Evolutionary conservation across 2,329 filamentous ascomycete species (phyloP).

Genomic region (Bertia moriformis): DNA sequence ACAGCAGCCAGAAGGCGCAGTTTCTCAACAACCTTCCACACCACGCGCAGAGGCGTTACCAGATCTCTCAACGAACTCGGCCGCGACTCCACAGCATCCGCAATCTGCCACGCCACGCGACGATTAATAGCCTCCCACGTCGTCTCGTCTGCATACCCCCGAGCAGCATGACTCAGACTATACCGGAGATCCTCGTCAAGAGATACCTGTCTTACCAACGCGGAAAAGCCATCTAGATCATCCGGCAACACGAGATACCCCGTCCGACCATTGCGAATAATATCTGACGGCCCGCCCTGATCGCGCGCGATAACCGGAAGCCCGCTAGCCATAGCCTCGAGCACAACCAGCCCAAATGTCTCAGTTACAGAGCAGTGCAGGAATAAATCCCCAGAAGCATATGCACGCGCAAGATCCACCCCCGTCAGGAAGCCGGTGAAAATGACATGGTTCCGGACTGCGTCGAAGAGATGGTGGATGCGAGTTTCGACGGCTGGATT

Average conservation of each 20-base stretch:
- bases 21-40: conserved; percentile 8
- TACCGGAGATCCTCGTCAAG: conserved; percentile 25
- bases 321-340: conserved; percentile 59
- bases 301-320: conserved; percentile 56
- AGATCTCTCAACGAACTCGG: not conserved
- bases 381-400: conserved; percentile 56
- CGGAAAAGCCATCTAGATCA: conserved; percentile 44
- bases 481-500: conserved; percentile 47
- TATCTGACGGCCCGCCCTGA: conserved; percentile 56
- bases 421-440: conserved; percentile 54
- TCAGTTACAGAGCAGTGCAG: conserved; percentile 59
- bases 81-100: conserved; percentile 33
- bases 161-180: conserved; percentile 29
- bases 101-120: conserved; percentile 50
- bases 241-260: conserved; percentile 45
- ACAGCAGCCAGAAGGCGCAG: conserved; percentile 13
- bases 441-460: conserved; percentile 34
- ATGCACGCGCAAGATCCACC: conserved; percentile 45
- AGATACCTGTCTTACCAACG: conserved; percentile 32
- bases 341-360: conserved; percentile 56
- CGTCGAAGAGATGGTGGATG: conserved; percentile 42
- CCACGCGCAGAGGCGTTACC: too few relatives aligned
- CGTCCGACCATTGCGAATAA: conserved; percentile 40
- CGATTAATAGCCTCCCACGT: conserved; percentile 64
- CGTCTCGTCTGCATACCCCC: conserved; percentile 42